A percentile compares a stretch with the other conserved stretches of the same genome.
Conservation (phyloP, 2,329 filamentous ascomycete species). For the Epicoccum sorghinum region DNA sequence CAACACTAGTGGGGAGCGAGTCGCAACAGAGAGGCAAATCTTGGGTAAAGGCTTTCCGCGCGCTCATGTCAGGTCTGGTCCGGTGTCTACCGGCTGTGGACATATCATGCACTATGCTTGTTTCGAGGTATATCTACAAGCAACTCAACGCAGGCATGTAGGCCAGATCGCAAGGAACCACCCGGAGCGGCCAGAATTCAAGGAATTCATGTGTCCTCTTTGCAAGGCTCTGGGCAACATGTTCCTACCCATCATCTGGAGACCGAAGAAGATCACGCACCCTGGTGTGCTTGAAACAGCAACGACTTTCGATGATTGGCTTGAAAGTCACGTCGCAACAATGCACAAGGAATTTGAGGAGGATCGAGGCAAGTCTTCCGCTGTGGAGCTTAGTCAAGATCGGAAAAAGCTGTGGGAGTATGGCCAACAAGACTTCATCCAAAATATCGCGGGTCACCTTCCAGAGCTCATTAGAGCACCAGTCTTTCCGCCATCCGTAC, state of each 20-base stretch:
- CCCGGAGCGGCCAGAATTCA: slow-evolving; percentile 76
- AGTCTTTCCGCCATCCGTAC: slow-evolving; percentile 15
- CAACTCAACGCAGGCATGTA: slow-evolving; percentile 80
- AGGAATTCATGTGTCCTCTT: slow-evolving; percentile 94
- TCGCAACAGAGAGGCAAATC: slow-evolving; percentile 76
- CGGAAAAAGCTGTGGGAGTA: slow-evolving; percentile 60
- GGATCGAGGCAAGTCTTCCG: slow-evolving; percentile 27
- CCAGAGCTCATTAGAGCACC: slow-evolving; percentile 40
- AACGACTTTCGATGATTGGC: slow-evolving; percentile 70
- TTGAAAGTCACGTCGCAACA: slow-evolving; percentile 64
- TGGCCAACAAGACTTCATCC: slow-evolving; percentile 56
- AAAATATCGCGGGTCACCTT: slow-evolving; percentile 54
- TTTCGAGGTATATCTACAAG: slow-evolving; percentile 89
- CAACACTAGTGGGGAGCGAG: slow-evolving; percentile 71
- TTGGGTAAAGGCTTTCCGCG: slow-evolving; percentile 89
- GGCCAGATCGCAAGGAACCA: slow-evolving; percentile 95
- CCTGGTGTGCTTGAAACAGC: slow-evolving; percentile 70
- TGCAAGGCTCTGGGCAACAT: slow-evolving; percentile 96
- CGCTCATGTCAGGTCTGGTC: slow-evolving; percentile 69
- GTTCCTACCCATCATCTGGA: slow-evolving; percentile 95
- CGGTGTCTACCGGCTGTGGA: slow-evolving; percentile 88
- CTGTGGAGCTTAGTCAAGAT: slow-evolving; percentile 43
- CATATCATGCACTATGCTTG: slow-evolving; percentile 99
- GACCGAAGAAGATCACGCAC: slow-evolving; percentile 83
- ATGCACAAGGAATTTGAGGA: slow-evolving; percentile 53